These are phyloP conservation scores for Cutaneotrichosporon arboriforme DNA, from an alignment of 1,284 basidiomycete species.

Conservation along the genomic window DNA sequence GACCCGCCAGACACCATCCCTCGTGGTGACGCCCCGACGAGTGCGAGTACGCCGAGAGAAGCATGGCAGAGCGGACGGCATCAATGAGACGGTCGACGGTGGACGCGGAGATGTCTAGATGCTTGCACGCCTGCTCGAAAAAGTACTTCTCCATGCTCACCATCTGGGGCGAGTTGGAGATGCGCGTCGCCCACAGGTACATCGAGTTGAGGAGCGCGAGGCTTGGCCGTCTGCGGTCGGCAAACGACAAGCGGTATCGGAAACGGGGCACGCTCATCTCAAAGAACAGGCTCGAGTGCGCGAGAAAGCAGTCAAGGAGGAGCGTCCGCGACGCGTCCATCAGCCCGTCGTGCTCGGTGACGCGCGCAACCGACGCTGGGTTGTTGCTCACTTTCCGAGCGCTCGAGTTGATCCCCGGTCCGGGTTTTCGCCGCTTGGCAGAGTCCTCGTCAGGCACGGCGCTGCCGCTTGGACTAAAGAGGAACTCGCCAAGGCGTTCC, in stretches of 20 bases:
- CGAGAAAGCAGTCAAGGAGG: conserved; percentile 37
- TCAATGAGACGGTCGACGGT: conserved; percentile 41
- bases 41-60: conserved; percentile 37
- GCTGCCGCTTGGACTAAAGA: conserved; percentile 29
- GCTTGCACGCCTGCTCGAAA: conserved; percentile 30
- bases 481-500: conserved; percentile 40
- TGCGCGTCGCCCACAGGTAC: conserved; percentile 45
- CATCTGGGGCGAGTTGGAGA: conserved; percentile 32
- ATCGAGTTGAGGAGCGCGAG: conserved; percentile 42
- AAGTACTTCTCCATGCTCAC: conserved; percentile 34
- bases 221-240: conserved; percentile 35
- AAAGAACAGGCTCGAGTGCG: conserved; percentile 38
- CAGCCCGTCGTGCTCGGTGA: conserved; percentile 33
- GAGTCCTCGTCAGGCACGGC: conserved; percentile 17
- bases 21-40: conserved; percentile 40
- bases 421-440: conserved; percentile 9
- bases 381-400: background rate
- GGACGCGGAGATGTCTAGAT: conserved; percentile 32
- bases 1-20: conserved; percentile 38
- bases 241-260: conserved; percentile 36
- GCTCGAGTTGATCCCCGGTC: background rate
- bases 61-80: conserved; percentile 35
- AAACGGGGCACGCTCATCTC: conserved; percentile 44
- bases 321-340: conserved; percentile 28
- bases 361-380: conserved; percentile 6